Evolutionary conservation across 352 stramenopile genomes (phyloP).

Genomic region (Globisporangium takayamanum): DNA sequence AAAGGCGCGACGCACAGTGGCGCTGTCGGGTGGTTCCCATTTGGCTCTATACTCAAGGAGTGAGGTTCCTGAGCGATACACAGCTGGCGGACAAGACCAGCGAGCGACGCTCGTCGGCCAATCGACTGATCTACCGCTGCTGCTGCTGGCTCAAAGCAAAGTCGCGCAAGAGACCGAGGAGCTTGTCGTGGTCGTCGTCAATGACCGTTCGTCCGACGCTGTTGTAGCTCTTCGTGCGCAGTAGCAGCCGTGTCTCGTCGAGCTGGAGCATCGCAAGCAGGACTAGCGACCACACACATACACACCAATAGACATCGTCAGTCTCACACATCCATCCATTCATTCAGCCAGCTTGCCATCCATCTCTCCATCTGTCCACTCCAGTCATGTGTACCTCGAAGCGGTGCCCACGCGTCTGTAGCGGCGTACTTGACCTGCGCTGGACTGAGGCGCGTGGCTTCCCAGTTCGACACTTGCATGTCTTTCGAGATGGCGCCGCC

Average conservation of each 20-base stretch:
- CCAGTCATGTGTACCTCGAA: constrained; percentile 40
- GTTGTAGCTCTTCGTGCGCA: constrained; percentile 71
- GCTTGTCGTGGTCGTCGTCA: constrained; percentile 32
- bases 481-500: constrained; percentile 64
- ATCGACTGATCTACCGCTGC: not conserved
- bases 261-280: constrained; percentile 74
- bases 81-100: no score
- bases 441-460: constrained; percentile 47
- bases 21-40: constrained; percentile 22
- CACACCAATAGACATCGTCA: not conserved
- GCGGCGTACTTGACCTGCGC: constrained; percentile 77
- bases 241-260: constrained; percentile 38
- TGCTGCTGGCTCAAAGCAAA: constrained; percentile 26
- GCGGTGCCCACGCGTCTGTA: constrained; percentile 70
- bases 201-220: constrained; percentile 27
- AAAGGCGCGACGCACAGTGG: no score
- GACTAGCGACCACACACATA: constrained; percentile 26
- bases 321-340: not conserved
- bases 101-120: no score
- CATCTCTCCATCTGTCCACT: not conserved
- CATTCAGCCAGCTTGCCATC: not conserved
- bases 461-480: constrained; percentile 86
- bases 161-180: constrained; percentile 43
- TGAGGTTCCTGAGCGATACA: not conserved
- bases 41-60: constrained; percentile 13